These are phyloP conservation scores for Nemania sp. DNA, from an alignment of 2,329 filamentous ascomycete species.

Conservation along the genomic window DNA sequence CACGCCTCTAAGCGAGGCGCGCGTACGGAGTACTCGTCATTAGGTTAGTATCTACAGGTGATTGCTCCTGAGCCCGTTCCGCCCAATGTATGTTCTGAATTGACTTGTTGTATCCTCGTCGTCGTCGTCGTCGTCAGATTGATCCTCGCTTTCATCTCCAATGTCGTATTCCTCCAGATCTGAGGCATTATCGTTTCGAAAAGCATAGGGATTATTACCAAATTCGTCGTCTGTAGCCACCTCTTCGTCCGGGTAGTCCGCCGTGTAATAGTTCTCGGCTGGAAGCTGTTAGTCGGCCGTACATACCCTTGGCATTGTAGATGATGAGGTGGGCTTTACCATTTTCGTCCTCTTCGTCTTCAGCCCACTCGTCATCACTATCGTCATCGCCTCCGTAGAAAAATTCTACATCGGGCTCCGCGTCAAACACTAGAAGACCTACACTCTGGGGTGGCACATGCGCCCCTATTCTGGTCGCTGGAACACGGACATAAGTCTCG, in stretches of 20 bases:
- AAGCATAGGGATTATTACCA: slow-evolving; percentile 58
- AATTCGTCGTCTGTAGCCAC: slow-evolving; percentile 72
- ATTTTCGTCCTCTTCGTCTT: slow-evolving; percentile 68
- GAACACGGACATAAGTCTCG: slow-evolving; percentile 66
- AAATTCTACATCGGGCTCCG: slow-evolving; percentile 60
- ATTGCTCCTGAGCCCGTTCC: slow-evolving; percentile 41
- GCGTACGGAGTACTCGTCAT: neutral
- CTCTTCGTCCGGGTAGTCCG: slow-evolving; percentile 81
- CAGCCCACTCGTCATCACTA: slow-evolving; percentile 59
- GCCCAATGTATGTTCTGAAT: slow-evolving; percentile 43
- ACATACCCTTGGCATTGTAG: neutral
- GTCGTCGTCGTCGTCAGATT: slow-evolving; percentile 40
- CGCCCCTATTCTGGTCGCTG: slow-evolving; percentile 52
- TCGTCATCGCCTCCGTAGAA: slow-evolving; percentile 66
- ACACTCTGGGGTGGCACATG: slow-evolving; percentile 54
- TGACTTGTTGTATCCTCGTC: slow-evolving; percentile 30
- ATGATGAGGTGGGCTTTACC: slow-evolving; percentile 46
- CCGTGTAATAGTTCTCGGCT: slow-evolving; percentile 78
- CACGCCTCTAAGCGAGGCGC: slow-evolving; percentile 19
- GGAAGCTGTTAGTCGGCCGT: slow-evolving; percentile 11
- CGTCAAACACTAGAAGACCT: slow-evolving; percentile 60
- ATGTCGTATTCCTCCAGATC: slow-evolving; percentile 59
- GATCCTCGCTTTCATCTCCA: slow-evolving; percentile 40
- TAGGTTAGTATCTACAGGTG: slow-evolving; percentile 28
- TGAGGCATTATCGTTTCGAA: slow-evolving; percentile 56